Evolutionary conservation across 495 filamentous ascomycete species (phyloP).

Genomic region (Amorphotheca resinae): DNA sequence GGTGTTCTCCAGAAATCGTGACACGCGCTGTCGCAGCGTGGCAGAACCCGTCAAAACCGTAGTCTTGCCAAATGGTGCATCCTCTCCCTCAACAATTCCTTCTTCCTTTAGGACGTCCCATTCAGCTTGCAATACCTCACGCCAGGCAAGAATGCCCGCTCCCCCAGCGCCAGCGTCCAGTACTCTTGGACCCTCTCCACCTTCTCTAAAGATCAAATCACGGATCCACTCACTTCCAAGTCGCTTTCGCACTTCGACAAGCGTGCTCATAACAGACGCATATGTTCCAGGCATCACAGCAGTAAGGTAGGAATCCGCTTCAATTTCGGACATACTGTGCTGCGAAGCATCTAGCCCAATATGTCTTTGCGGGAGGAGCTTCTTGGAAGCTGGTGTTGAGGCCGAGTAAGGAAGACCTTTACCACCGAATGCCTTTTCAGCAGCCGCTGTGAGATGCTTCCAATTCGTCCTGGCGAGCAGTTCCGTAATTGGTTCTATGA

Average conservation of each 20-base stretch:
- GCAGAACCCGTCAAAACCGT: slow-evolving; percentile 38
- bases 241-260: slow-evolving; percentile 78
- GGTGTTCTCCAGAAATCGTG: slow-evolving; percentile 70
- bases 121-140: slow-evolving; percentile 68
- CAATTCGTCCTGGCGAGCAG: slow-evolving; percentile 54
- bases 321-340: slow-evolving; percentile 65
- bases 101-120: slow-evolving; percentile 54
- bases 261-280: slow-evolving; percentile 53
- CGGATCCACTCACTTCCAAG: slow-evolving; percentile 72
- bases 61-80: slow-evolving; percentile 32
- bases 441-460: slow-evolving; percentile 59
- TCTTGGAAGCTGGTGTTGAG: slow-evolving; percentile 35
- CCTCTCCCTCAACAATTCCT: slow-evolving; percentile 24
- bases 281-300: slow-evolving; percentile 72
- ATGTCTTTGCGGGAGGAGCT: slow-evolving; percentile 46
- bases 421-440: slow-evolving; percentile 63
- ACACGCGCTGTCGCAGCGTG: slow-evolving; percentile 58
- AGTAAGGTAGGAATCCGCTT: slow-evolving; percentile 73
- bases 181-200: slow-evolving; percentile 55
- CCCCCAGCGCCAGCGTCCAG: slow-evolving; percentile 81
- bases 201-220: slow-evolving; percentile 48
- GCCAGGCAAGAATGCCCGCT: slow-evolving; percentile 74
- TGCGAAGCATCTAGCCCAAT: slow-evolving; percentile 61
- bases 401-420: slow-evolving; percentile 59
- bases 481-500: slow-evolving; percentile 53